Evolutionary conservation across 1,284 basidiomycete species (phyloP).

Genomic region (Spongiforma sp.): DNA sequence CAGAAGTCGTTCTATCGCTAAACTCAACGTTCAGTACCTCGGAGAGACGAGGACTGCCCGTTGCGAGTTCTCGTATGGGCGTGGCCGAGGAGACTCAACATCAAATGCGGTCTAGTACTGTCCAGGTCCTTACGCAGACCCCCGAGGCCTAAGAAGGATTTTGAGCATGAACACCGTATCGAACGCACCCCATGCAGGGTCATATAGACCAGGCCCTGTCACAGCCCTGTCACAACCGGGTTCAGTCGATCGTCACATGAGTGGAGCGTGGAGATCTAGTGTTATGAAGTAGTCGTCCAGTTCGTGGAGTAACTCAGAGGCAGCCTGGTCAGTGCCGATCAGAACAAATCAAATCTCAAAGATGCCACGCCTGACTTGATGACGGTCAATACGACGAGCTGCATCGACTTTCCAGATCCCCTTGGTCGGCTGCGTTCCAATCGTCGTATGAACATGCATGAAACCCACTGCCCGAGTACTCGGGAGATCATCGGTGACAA

Average conservation of each 20-base stretch:
- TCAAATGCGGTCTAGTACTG: constrained; percentile 8
- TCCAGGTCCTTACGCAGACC: constrained; percentile 38
- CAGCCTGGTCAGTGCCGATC: constrained; percentile 51
- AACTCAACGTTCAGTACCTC: too few relatives aligned
- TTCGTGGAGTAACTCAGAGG: constrained; percentile 47
- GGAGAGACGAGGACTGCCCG: too few relatives aligned
- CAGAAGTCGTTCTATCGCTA: too few relatives aligned
- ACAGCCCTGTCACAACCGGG: constrained; percentile 42
- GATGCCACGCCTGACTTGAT: constrained; percentile 39
- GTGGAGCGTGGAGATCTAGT: constrained; percentile 40
- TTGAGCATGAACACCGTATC: constrained; percentile 47
- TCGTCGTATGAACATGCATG: constrained; percentile 1
- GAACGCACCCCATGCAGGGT: constrained; percentile 38
- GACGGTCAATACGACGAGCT: constrained; percentile 52
- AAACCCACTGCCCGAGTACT: constrained; percentile 39
- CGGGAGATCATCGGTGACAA: constrained; percentile 57
- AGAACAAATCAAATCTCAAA: constrained; percentile 61
- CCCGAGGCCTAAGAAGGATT: constrained; percentile 50
- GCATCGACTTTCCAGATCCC: constrained; percentile 49
- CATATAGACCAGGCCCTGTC: constrained; percentile 50
- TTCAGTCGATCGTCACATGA: constrained; percentile 1
- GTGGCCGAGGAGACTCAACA: too few relatives aligned
- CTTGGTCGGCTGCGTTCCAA: constrained; percentile 47
- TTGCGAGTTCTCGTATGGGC: too few relatives aligned
- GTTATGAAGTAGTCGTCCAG: constrained; percentile 53